phyloP scores from a whole-genome alignment of 2,329 filamentous ascomycete genomes.

The Sporothrix pallida region DNA sequence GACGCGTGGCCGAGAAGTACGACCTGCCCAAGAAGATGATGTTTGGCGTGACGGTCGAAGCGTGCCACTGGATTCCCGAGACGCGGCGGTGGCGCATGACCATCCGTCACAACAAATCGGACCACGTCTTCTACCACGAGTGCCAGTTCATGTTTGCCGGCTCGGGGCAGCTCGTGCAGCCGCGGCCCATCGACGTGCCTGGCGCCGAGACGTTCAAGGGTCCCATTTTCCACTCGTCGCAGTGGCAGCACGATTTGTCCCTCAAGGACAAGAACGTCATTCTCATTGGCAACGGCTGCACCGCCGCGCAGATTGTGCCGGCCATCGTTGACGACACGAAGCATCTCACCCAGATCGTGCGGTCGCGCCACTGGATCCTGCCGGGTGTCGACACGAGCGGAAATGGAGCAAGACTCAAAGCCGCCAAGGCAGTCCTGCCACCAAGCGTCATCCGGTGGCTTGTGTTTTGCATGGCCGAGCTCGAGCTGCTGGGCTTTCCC shows the following conservation, averaged over 20 bases:
- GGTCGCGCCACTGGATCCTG: slow-evolving; percentile 18
- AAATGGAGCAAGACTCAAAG: neutral
- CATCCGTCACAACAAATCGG: neutral
- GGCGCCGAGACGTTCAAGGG: slow-evolving; percentile 8
- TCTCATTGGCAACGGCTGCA: slow-evolving; percentile 15
- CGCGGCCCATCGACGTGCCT: neutral
- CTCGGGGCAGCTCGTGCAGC: neutral
- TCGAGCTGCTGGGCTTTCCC: slow-evolving; percentile 21
- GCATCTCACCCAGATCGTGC: slow-evolving; percentile 20
- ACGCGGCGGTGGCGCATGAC: slow-evolving; percentile 9
- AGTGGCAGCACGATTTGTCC: neutral
- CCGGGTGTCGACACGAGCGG: neutral
- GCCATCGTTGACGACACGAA: slow-evolving; percentile 1
- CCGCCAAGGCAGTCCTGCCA: neutral
- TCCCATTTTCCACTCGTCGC: neutral
- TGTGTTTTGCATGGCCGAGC: neutral
- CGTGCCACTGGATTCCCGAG: slow-evolving; percentile 8
- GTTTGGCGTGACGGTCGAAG: slow-evolving; percentile 4
- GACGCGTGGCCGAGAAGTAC: slow-evolving; percentile 5
- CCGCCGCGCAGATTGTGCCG: slow-evolving; percentile 1
- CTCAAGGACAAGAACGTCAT: neutral
- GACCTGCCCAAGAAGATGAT: slow-evolving; percentile 13
- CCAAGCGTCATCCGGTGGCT: neutral
- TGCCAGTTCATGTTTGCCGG: slow-evolving; percentile 20
- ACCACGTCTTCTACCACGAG: slow-evolving; percentile 15